phyloP scores from a whole-genome alignment of 306 rosid genomes.

The Geum urbanum region DNA sequence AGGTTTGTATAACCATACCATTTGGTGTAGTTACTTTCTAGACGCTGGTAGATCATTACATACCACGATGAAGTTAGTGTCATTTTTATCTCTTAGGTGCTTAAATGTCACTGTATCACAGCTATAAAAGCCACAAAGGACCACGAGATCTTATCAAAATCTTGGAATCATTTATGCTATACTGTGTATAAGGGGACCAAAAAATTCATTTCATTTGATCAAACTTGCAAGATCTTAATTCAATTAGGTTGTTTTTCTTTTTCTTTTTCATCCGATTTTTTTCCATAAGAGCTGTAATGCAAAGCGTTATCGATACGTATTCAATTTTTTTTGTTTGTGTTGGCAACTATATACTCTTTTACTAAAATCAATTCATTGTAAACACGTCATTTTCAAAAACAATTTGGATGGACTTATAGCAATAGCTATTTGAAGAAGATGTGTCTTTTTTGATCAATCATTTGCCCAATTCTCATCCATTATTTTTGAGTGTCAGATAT shows the following conservation, averaged over 20 bases:
- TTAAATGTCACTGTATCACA: slow-evolving; percentile 10
- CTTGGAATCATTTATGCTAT: slow-evolving; percentile 32
- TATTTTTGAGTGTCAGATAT: not conserved
- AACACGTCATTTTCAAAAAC: not conserved
- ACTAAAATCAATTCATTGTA: not conserved
- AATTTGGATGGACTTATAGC: not conserved
- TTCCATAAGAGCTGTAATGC: not conserved
- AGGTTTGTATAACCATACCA: not conserved
- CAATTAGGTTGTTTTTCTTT: not conserved
- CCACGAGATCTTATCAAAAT: slow-evolving; percentile 39
- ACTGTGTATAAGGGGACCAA: slow-evolving; percentile 30
- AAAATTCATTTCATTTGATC: slow-evolving; percentile 12
- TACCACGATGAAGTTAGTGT: not conserved
- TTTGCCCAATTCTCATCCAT: not conserved
- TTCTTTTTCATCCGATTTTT: not conserved
- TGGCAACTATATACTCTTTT: not conserved
- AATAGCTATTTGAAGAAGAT: not conserved
- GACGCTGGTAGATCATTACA: not conserved
- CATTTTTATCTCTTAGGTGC: not conserved
- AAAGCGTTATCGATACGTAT: not conserved
- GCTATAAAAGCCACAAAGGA: slow-evolving; percentile 24
- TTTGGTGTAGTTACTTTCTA: not conserved
- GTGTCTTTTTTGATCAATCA: not conserved
- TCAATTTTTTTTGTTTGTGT: not conserved
- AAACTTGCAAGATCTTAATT: not conserved